Evolutionary conservation across 192 early-diverging fungal species (phyloP).

Genomic region (Coemansia umbellata): DNA sequence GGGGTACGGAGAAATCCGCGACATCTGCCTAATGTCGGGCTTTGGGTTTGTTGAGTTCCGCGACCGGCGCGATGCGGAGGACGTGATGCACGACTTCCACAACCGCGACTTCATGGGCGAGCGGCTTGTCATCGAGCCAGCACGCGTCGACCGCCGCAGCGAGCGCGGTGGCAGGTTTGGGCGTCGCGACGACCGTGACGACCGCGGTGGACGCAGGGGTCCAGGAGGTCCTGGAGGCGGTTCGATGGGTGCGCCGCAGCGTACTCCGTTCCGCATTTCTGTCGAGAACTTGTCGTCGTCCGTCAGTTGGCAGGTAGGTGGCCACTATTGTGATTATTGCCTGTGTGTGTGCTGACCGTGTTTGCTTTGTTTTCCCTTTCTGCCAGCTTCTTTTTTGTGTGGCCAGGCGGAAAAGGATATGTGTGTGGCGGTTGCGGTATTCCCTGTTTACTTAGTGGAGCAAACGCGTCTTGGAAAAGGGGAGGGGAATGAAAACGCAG

Average conservation of each 20-base stretch:
- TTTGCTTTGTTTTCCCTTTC: background rate
- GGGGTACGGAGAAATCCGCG: conserved; percentile 76
- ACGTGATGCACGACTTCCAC: conserved; percentile 83
- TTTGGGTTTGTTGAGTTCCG: conserved; percentile 96
- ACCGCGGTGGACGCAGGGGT: conserved; percentile 11
- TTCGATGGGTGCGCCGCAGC: conserved; percentile 35
- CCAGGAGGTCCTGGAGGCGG: conserved; percentile 42
- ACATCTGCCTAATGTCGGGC: conserved; percentile 76
- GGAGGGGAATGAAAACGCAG: too few species aligned
- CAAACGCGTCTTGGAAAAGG: too few species aligned
- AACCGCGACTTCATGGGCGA: conserved; percentile 80
- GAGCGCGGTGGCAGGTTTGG: conserved; percentile 43
- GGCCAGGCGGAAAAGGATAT: background rate
- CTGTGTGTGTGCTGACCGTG: too few species aligned
- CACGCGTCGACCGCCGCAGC: conserved; percentile 58
- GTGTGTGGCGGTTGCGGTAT: too few species aligned
- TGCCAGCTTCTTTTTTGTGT: background rate
- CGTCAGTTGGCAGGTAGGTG: conserved; percentile 76
- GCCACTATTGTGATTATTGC: too few species aligned
- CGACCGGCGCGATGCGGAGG: conserved; percentile 80
- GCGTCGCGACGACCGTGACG: conserved; percentile 38
- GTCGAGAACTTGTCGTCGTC: conserved; percentile 79
- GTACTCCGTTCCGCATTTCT: conserved; percentile 65
- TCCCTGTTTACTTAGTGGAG: too few species aligned
- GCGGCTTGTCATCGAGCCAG: conserved; percentile 80